Base-by-base conservation (phyloP, 768 basidiomycete genomes). In the Crassisporium funariophilum region DNA sequence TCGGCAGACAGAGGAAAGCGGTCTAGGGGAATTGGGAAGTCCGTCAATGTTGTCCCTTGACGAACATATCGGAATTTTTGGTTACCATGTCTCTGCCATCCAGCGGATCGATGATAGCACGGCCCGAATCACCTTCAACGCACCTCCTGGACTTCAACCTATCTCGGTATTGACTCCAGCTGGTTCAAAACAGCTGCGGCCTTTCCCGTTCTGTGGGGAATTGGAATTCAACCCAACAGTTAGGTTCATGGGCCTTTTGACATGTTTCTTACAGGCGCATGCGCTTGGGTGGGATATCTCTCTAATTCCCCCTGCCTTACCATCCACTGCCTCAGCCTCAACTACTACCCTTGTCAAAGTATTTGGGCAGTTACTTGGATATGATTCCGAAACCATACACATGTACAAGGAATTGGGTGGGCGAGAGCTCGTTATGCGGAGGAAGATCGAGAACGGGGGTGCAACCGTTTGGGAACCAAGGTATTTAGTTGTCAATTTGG, bases 361-460 rank as follows among this genome's bases (percentile, higher is more conserved):
- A 1, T 84, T 86, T 51, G 75, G 74, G 2, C 70, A 77, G 46
- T 49, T 84, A 6, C 68, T 86, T 0, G 84, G 83, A 1, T 86
- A 85, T 57, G 78, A 81, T 10, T 59, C 69, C 0, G 83, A 84
- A 50, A 75, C 74, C 2, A 59, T 84, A 8, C 82, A 85, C 48
- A 69, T 85, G 69, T 86, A 84, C 60, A 86, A 84, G 61, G 84
- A 85, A 50, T 64, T 85, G 5, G 82, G 84, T 6, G 84, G 84
- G 6, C 63, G 84, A 13, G 84, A 85, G 65, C 58, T 86, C 16
- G 58, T 83, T 17, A 84, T 86, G 83, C 67, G 83, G 19, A 63
- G 83, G 25, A 74, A 68, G 57, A 76, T 85, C 31, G 69, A 75
- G 50, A 74, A 79, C 16, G 79, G 74, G 8, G 83, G 83, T 15